These are phyloP conservation scores for Umbelopsis sp. DNA, from an alignment of 192 early-diverging fungal species.

Conservation along the genomic window DNA sequence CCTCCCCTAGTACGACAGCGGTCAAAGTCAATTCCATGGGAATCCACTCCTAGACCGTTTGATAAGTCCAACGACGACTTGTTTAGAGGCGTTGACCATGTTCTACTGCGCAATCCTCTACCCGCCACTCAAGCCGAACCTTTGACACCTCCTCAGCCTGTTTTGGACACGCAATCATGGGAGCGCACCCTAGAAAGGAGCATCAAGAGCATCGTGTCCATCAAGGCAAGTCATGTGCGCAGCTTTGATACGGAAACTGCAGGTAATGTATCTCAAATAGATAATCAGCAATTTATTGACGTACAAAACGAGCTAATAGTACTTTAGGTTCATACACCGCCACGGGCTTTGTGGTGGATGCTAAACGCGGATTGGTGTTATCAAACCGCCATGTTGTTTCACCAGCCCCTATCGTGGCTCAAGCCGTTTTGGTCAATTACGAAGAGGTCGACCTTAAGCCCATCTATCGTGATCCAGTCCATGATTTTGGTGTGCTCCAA, in stretches of 20 bases:
- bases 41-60: constrained; percentile 1
- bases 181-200: constrained; percentile 68
- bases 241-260: constrained; percentile 77
- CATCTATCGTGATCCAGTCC: constrained; percentile 80
- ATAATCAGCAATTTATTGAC: neutral
- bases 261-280: constrained; percentile 41
- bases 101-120: neutral
- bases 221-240: constrained; percentile 72
- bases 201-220: constrained; percentile 76
- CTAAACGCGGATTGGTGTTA: constrained; percentile 70
- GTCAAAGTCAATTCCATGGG: constrained; percentile 13
- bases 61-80: constrained; percentile 5
- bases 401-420: constrained; percentile 68
- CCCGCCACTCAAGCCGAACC: neutral
- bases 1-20: constrained; percentile 10
- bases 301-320: too few relatives aligned
- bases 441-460: constrained; percentile 75
- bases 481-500: constrained; percentile 82
- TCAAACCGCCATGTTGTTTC: constrained; percentile 84
- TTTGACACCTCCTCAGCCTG: neutral
- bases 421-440: constrained; percentile 70
- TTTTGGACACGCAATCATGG: constrained; percentile 47
- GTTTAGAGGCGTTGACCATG: neutral
- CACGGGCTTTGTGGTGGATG: constrained; percentile 80
- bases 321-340: constrained; percentile 57